Conservation (phyloP, 1,284 basidiomycete genomes). For the Trichosporon sp. region DNA sequence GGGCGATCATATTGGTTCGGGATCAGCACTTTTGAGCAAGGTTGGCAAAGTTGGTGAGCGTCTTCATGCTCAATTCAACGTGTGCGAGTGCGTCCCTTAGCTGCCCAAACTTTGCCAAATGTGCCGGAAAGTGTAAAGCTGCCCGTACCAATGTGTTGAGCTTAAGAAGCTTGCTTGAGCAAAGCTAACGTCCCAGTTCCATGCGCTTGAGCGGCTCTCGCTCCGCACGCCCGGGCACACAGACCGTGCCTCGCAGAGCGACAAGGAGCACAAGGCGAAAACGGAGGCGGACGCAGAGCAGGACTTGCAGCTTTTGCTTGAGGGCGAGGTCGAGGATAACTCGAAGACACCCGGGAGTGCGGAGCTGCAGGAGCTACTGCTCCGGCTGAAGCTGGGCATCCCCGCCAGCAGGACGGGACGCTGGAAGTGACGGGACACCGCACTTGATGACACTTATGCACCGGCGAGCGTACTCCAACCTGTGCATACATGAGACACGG, state of each 20-base stretch:
- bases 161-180: background rate
- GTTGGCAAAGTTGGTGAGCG: background rate
- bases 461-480: background rate
- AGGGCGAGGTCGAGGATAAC: constrained; percentile 17
- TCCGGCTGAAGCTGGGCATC: constrained; percentile 22
- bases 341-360: constrained; percentile 4
- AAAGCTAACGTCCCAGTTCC: constrained; percentile 23
- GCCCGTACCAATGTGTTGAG: background rate
- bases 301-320: constrained; percentile 31
- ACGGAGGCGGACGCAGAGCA: constrained; percentile 8
- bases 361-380: constrained; percentile 28
- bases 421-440: background rate
- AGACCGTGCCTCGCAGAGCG: background rate
- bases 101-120: background rate
- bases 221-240: constrained; percentile 22
- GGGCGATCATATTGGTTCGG: background rate
- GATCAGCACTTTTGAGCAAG: background rate
- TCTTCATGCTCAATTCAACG: background rate
- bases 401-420: background rate
- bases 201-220: constrained; percentile 39
- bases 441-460: background rate
- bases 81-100: background rate
- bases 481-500: background rate
- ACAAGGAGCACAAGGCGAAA: background rate
- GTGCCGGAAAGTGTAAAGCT: constrained; percentile 1